Base-by-base conservation (phyloP, 257 asterid species). In the Gentiana straminea region DNA sequence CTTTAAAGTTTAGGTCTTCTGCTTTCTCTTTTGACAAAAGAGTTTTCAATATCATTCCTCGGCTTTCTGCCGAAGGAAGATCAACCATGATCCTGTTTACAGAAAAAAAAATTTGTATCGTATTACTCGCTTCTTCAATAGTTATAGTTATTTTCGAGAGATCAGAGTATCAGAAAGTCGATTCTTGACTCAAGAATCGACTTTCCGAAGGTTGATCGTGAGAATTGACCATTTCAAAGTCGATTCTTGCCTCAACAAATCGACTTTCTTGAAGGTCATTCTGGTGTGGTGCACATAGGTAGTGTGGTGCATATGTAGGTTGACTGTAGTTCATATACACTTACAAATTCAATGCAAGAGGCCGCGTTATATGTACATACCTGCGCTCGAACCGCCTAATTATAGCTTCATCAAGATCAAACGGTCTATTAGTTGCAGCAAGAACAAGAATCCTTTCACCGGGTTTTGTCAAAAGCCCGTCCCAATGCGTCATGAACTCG, bases 401-500 rank as follows among this genome's bases (percentile, higher is more conserved):
- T 64, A 92, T 92, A 48, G 99, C 99, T 76, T 92, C 99, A 63
- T 92, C 99, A n/a, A 92, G 99, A 64, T 92, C 99, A 52, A 92
- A 92, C 13, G 99, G 99, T 68, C 97, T 64, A 61, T 92, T 92
- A 36, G 99, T 92, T 53, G 99, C 99, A 6, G 97, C 99, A 66
- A 92, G 97, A 68, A 92, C 99, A 58, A 92, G 95, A 77, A 92
- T 92, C 24, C 95, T 73, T 65, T 88, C 94, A 7, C 97, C 97
- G 1, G 99, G 74, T 64, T 89, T 92, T 2, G 97, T 81, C 61
- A 92, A 67, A 8, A 92, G 77, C 33, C 99, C 99, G 58, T 92
- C 99, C 99, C 99, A 92, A 61, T 81, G 94, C 9, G 87, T 69
- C 99, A 92, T 88, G 60, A 92, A 92, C 55, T 92, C 99, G 50